Percentiles rank a stretch among this genome's conserved stretches.
phyloP scores from a whole-genome alignment of 768 basidiomycete genomes.

The Termitomyces sp. region DNA sequence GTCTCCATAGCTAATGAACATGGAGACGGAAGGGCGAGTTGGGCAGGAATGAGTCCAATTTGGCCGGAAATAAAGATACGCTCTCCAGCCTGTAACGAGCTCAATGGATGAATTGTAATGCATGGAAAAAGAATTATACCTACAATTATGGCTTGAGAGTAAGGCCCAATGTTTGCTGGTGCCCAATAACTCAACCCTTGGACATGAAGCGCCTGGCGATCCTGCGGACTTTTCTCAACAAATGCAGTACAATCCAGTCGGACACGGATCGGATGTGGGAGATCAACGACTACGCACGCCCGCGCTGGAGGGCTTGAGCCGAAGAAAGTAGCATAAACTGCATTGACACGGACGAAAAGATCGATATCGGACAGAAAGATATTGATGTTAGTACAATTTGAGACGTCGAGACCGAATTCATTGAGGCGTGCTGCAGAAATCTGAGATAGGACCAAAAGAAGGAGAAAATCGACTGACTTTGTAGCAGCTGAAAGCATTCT shows the following conservation, averaged over 20 bases:
- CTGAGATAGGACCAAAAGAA: neutral
- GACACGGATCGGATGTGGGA: slow-evolving; percentile 56
- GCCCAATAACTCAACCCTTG: slow-evolving; percentile 98
- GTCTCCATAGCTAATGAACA: slow-evolving; percentile 59
- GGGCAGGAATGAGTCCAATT: slow-evolving; percentile 84
- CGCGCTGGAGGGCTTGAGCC: slow-evolving; percentile 90
- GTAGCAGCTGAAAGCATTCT: slow-evolving; percentile 62
- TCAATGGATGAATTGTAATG: neutral
- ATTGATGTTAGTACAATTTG: slow-evolving; percentile 74
- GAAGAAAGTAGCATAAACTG: slow-evolving; percentile 77
- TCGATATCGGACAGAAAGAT: slow-evolving; percentile 82
- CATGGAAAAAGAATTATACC: slow-evolving; percentile 23
- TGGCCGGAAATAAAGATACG: slow-evolving; percentile 92
- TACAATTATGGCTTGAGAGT: slow-evolving; percentile 90
- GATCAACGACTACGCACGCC: slow-evolving; percentile 86
- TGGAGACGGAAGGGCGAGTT: slow-evolving; percentile 63
- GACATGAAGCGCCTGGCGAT: slow-evolving; percentile 84
- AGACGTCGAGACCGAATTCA: slow-evolving; percentile 46
- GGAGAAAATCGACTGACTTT: slow-evolving; percentile 43
- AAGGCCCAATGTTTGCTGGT: slow-evolving; percentile 98
- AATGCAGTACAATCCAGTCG: slow-evolving; percentile 84
- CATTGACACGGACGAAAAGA: slow-evolving; percentile 75
- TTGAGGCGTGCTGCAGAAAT: slow-evolving; percentile 49
- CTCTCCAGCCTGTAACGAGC: slow-evolving; percentile 55
- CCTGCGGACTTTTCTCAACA: slow-evolving; percentile 32